Evolutionary conservation across 1,139 yeast species (phyloP), one percentile per base, ranked within the genome.

Genomic region (Taphrina sp.): DNA sequence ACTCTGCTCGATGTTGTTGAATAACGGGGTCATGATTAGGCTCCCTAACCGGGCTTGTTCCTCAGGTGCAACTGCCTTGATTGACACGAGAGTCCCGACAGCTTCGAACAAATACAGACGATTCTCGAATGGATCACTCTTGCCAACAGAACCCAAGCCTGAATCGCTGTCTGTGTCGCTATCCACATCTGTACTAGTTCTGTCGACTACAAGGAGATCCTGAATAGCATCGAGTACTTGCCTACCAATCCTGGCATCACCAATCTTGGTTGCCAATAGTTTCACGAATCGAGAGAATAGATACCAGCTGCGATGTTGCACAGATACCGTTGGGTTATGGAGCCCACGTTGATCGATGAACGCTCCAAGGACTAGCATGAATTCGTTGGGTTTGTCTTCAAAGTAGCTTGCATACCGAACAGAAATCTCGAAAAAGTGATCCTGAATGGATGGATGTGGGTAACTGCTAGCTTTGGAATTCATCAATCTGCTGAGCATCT

Each of bases 251-350:
- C 44, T 20, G 16, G 60, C 52, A 53, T 65, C 67, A 28, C 80
- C 76, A 26, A 81, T 72, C 56, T 79, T 72, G 28, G 90, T 88
- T 66, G 82, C 85, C 1, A 92, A 83, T 46, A 83, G 72, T 67
- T 85, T 88, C 63, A 90, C 76, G 65, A 89, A 86, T 66, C 95
- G 79, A 65, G 83, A 83, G 63, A 92, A 86, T 61, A 90, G 73
- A 68, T 88, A 92, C 96, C 98, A 92, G 52, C 94, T 77, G 68
- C 97, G 81, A 58, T 82, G 76, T 64, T 90, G 81, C 8, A 90
- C 96, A 61, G 81, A 82, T 59, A 79, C 83, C 61, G 77, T 75
- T 2, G 76, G 74, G 69, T 84, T 87, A 67, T 87, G 89, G 60
- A 92, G 78, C 12, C 96, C 97, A 63, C 82, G 75, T 26, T 82